Conservation (phyloP, 768 basidiomycete species). For the Tulasnella sp. region DNA sequence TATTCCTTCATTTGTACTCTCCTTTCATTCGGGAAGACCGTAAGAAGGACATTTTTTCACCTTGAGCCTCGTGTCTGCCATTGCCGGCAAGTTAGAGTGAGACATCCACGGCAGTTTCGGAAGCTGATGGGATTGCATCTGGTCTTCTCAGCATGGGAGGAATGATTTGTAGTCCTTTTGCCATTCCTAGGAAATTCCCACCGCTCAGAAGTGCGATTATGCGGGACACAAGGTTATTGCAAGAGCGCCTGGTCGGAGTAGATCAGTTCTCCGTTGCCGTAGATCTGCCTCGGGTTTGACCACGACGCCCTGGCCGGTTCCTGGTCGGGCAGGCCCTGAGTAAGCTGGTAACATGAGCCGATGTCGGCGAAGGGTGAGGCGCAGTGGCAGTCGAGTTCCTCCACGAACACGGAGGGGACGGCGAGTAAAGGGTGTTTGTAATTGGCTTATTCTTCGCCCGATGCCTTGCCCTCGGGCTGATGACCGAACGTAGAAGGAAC, state of each 20-base stretch:
- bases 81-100: neutral
- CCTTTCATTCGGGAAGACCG: conserved; percentile 2
- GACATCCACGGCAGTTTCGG: neutral
- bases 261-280: neutral
- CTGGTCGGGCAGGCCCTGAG: neutral
- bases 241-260: neutral
- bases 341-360: neutral
- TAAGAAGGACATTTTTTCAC: neutral
- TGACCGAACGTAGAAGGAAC: neutral
- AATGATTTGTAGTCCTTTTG: neutral
- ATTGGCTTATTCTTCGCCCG: neutral
- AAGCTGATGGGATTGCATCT: conserved; percentile 1
- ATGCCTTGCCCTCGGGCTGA: neutral
- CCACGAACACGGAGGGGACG: neutral
- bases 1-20: neutral
- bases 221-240: neutral
- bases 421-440: neutral
- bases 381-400: neutral
- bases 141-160: neutral
- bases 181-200: neutral
- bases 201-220: neutral
- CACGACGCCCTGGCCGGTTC: neutral
- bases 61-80: neutral
- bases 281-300: neutral
- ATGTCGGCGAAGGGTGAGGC: neutral